These are phyloP conservation scores for Bassia scoparia DNA, from an alignment of 148 eudicot species.

Conservation along the genomic window DNA sequence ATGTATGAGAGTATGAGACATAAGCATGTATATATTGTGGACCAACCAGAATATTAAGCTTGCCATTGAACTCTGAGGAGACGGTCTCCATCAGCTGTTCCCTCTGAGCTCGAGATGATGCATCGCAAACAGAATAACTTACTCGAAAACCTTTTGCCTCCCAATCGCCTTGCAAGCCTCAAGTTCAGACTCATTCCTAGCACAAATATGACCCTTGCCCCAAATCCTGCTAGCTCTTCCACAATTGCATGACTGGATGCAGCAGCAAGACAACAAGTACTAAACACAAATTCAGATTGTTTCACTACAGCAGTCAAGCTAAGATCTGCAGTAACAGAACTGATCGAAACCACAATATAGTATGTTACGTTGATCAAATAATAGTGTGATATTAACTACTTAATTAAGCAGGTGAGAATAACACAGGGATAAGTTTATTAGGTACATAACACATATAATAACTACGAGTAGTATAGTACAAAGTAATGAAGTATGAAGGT, in stretches of 20 bases:
- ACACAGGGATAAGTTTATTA: no score
- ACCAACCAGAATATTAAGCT: constrained; percentile 42
- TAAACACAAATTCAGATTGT: not conserved
- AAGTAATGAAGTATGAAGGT: no score
- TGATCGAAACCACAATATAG: no score
- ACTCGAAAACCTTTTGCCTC: constrained; percentile 32
- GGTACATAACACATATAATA: not conserved
- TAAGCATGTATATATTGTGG: not conserved
- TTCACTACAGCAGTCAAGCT: not conserved
- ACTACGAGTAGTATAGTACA: not conserved
- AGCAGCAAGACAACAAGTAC: not conserved
- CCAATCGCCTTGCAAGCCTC: constrained; percentile 30
- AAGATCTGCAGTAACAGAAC: not conserved
- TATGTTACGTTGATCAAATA: no score
- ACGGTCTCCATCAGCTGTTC: constrained; percentile 34
- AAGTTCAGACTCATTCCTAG: constrained; percentile 35
- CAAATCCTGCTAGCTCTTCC: constrained; percentile 39
- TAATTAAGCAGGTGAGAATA: no score
- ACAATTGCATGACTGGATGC: constrained; percentile 40
- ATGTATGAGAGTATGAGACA: no score
- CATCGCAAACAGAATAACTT: constrained; percentile 37
- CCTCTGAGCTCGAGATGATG: constrained; percentile 27
- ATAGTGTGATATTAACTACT: no score
- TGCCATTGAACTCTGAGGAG: constrained; percentile 34
- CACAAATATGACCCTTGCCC: constrained; percentile 36